Conservation (phyloP, 495 filamentous ascomycete species). For the Evansstolkia leycettana region DNA sequence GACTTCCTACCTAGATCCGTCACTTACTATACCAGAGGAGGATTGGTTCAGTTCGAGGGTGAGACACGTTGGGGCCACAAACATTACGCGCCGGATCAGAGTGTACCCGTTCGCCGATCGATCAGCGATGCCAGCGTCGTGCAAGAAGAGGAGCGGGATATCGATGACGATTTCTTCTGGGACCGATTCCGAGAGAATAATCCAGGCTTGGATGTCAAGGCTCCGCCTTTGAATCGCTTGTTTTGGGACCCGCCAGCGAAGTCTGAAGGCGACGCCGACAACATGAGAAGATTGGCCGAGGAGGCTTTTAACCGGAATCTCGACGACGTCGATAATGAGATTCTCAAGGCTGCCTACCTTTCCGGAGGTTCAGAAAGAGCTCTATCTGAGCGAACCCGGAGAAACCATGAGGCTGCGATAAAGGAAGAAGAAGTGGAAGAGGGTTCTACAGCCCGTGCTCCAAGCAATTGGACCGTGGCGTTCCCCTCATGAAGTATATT, state of each 20-base stretch:
- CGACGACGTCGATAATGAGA: too few species aligned
- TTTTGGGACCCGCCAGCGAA: slow-evolving; percentile 2
- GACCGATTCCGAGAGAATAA: not conserved
- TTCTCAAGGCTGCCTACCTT: too few species aligned
- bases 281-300: too few species aligned
- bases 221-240: slow-evolving; percentile 12
- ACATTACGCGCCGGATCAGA: slow-evolving; percentile 2
- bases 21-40: slow-evolving; percentile 16
- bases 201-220: slow-evolving; percentile 7
- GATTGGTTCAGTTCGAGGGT: slow-evolving; percentile 14
- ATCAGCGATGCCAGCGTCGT: slow-evolving; percentile 3
- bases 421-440: too few species aligned
- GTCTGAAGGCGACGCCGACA: too few species aligned
- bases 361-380: too few species aligned
- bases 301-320: too few species aligned
- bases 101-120: slow-evolving; percentile 10
- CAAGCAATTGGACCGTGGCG: too few species aligned
- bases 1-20: slow-evolving; percentile 30
- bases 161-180: slow-evolving; percentile 16
- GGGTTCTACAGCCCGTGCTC: too few species aligned
- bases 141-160: slow-evolving; percentile 2
- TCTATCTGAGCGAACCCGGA: too few species aligned
- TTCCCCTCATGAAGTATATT: too few species aligned
- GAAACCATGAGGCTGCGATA: too few species aligned
- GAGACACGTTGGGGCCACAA: slow-evolving; percentile 2